Evolutionary conservation across 768 basidiomycete genomes (phyloP).

Genomic region (Daedaleopsis nitida): DNA sequence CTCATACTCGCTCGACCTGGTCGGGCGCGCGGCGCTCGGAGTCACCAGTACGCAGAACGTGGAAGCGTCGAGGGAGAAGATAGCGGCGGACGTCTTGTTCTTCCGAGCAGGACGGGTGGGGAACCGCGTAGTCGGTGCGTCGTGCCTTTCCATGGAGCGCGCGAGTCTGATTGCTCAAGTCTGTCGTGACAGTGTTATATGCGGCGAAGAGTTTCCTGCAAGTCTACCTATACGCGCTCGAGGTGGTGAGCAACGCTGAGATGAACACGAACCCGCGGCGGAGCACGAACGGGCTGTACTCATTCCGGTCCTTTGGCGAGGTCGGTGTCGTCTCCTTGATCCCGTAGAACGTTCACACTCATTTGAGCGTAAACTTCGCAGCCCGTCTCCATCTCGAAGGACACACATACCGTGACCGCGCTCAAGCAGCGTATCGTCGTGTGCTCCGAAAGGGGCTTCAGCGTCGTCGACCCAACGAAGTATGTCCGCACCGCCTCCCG

Average conservation of each 20-base stretch:
- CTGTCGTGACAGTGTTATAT: conserved; percentile 60
- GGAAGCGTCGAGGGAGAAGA: conserved; percentile 60
- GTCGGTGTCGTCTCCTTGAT: conserved; percentile 39
- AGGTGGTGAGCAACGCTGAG: conserved; percentile 49
- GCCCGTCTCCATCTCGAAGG: conserved; percentile 72
- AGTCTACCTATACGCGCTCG: conserved; percentile 59
- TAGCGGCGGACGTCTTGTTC: conserved; percentile 63
- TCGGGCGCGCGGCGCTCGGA: conserved; percentile 59
- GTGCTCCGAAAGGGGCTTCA: conserved; percentile 63
- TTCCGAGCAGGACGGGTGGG: conserved; percentile 57
- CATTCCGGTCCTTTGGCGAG: conserved; percentile 67
- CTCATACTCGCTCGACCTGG: conserved; percentile 72
- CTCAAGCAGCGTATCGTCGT: conserved; percentile 67
- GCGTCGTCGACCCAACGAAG: conserved; percentile 70
- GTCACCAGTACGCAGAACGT: conserved; percentile 48
- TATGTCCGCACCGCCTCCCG: conserved; percentile 35
- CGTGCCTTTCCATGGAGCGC: not conserved
- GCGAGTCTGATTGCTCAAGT: too few relatives aligned
- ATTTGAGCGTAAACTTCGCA: conserved; percentile 28
- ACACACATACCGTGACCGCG: conserved; percentile 61
- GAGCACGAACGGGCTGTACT: conserved; percentile 28
- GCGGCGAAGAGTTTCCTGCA: conserved; percentile 65
- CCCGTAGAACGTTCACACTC: not conserved
- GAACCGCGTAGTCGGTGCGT: conserved; percentile 58
- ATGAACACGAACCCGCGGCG: conserved; percentile 40